These are phyloP conservation scores for Pleurotus djamor DNA, from an alignment of 768 basidiomycete genomes.

Conservation along the genomic window DNA sequence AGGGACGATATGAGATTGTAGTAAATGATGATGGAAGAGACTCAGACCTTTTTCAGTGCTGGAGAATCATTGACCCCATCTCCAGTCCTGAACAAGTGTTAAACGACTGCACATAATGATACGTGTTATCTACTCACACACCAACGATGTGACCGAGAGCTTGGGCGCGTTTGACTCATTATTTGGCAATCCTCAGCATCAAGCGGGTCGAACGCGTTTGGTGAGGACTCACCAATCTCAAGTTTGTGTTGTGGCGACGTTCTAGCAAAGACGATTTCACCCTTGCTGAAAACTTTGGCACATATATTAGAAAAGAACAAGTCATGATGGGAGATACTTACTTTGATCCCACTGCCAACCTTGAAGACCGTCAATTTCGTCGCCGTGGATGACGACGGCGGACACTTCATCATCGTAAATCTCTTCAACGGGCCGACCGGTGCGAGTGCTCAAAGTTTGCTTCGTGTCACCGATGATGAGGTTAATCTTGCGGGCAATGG, in stretches of 20 bases:
- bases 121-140: constrained; percentile 42
- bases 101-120: neutral
- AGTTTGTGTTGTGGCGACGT: constrained; percentile 75
- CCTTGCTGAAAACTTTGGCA: constrained; percentile 55
- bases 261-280: constrained; percentile 71
- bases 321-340: constrained; percentile 24
- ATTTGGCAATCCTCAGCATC: constrained; percentile 2
- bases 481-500: constrained; percentile 73
- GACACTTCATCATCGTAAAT: constrained; percentile 69
- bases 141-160: constrained; percentile 71
- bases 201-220: neutral
- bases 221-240: constrained; percentile 52
- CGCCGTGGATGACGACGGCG: constrained; percentile 68
- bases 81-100: constrained; percentile 45
- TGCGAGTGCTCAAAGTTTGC: constrained; percentile 56
- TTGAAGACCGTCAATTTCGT: constrained; percentile 62
- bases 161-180: constrained; percentile 67
- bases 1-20: neutral
- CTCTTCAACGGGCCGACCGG: constrained; percentile 49
- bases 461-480: constrained; percentile 65
- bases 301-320: neutral
- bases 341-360: constrained; percentile 79
- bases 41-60: constrained; percentile 54
- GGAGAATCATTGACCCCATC: constrained; percentile 76
- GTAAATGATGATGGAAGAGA: neutral